phyloP scores from a whole-genome alignment of 345 rosid genomes.

The Camelina neglecta region DNA sequence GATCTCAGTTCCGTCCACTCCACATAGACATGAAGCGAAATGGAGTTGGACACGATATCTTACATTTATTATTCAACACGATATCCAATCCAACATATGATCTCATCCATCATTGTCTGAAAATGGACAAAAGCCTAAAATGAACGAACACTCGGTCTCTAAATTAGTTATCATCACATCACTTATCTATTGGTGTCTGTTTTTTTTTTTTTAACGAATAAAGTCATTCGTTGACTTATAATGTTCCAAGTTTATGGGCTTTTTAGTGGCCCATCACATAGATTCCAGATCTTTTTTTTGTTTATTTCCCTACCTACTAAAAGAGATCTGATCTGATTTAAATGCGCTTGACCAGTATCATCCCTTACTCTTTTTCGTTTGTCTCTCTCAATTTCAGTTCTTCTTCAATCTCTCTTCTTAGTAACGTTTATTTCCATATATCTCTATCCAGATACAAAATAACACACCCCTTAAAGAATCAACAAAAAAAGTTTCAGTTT shows the following conservation, averaged over 20 bases:
- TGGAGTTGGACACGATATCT: too few species aligned
- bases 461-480: neutral
- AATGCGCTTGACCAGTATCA: conserved; percentile 38
- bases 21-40: too few species aligned
- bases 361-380: neutral
- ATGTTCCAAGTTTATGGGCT: conserved; percentile 22
- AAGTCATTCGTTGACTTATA: neutral
- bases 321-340: conserved; percentile 35
- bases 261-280: conserved; percentile 33
- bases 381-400: neutral
- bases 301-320: neutral
- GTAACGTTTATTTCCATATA: conserved; percentile 12
- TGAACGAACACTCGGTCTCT: too few species aligned
- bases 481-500: conserved; percentile 19
- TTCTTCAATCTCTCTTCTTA: conserved; percentile 11
- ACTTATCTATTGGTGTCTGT: too few species aligned
- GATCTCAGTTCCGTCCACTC: too few species aligned
- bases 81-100: too few species aligned
- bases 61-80: too few species aligned
- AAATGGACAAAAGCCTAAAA: too few species aligned
- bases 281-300: conserved; percentile 11
- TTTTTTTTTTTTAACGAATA: neutral
- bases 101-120: too few species aligned
- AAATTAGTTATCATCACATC: too few species aligned
- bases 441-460: conserved; percentile 3